These are phyloP conservation scores for Copromyces sp. DNA, from an alignment of 495 filamentous ascomycete genomes.

Conservation along the genomic window DNA sequence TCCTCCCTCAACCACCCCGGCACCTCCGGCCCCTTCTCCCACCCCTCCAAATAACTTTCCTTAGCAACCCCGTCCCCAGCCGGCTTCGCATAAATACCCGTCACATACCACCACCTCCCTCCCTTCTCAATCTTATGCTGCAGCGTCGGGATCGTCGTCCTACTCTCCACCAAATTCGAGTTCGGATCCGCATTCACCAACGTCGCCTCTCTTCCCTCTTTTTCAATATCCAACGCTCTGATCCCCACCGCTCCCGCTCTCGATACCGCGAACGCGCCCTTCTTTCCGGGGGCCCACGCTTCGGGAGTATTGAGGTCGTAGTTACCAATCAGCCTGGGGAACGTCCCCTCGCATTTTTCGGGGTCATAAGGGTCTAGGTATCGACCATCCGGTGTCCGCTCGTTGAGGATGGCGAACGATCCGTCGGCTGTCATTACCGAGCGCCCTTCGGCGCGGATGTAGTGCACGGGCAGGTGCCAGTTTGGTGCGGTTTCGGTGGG, in stretches of 20 bases:
- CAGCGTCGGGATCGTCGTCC: slow-evolving; percentile 61
- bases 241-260: slow-evolving; percentile 58
- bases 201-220: slow-evolving; percentile 36
- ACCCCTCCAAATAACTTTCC: slow-evolving; percentile 39
- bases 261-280: slow-evolving; percentile 53
- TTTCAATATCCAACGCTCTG: slow-evolving; percentile 40
- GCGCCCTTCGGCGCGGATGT: slow-evolving; percentile 41
- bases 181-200: slow-evolving; percentile 69
- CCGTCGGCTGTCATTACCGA: slow-evolving; percentile 60
- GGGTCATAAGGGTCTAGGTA: slow-evolving; percentile 44
- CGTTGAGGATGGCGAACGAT: slow-evolving; percentile 59
- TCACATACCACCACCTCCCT: slow-evolving; percentile 39
- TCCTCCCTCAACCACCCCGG: slow-evolving; percentile 45
- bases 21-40: slow-evolving; percentile 42
- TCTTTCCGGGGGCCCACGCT: slow-evolving; percentile 41
- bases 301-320: slow-evolving; percentile 45
- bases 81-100: slow-evolving; percentile 42
- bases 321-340: slow-evolving; percentile 42
- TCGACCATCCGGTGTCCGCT: slow-evolving; percentile 46
- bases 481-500: slow-evolving; percentile 42
- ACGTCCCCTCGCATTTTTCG: slow-evolving; percentile 34
- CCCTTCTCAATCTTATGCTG: slow-evolving; percentile 38
- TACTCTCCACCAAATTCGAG: slow-evolving; percentile 59
- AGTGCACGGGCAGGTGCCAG: slow-evolving; percentile 61
- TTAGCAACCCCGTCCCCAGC: slow-evolving; percentile 24